phyloP scores from a whole-genome alignment of 2,329 filamentous ascomycete species.

The Nemania bipapillata region DNA sequence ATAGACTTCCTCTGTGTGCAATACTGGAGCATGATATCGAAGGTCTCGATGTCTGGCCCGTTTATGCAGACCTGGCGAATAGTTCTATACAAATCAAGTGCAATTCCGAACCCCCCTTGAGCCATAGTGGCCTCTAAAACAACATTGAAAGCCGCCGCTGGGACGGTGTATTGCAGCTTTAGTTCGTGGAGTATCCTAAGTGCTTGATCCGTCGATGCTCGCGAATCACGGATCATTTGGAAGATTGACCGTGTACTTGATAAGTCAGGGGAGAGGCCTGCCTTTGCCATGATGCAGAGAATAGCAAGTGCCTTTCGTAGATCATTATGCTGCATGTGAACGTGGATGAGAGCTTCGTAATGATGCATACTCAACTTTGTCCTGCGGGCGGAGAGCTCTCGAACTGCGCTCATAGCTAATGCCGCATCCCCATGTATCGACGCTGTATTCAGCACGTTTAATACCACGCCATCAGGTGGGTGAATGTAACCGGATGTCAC shows the following conservation, averaged over 20 bases:
- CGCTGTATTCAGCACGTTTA: constrained; percentile 77
- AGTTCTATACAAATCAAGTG: constrained; percentile 54
- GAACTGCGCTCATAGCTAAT: constrained; percentile 77
- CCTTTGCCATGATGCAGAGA: constrained; percentile 77
- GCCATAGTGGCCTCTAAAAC: constrained; percentile 53
- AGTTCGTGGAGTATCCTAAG: constrained; percentile 68
- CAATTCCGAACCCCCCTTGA: constrained; percentile 44
- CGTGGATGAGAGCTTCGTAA: constrained; percentile 81
- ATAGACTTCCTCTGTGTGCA: constrained; percentile 48
- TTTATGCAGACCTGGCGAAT: constrained; percentile 52
- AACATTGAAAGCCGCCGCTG: constrained; percentile 56
- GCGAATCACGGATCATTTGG: constrained; percentile 61
- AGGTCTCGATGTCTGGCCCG: constrained; percentile 54
- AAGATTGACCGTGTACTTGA: constrained; percentile 73
- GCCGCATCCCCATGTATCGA: constrained; percentile 73
- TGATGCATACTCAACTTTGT: constrained; percentile 72
- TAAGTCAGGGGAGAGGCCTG: constrained; percentile 66
- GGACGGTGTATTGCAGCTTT: constrained; percentile 53
- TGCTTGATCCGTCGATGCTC: constrained; percentile 61
- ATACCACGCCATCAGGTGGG: constrained; percentile 72
- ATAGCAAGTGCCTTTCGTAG: constrained; percentile 73
- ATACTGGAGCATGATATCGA: constrained; percentile 51
- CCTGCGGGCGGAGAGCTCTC: constrained; percentile 68
- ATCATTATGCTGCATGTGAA: constrained; percentile 71
- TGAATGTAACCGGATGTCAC: constrained; percentile 68